A percentile compares a stretch with the other conserved stretches of the same genome.
These are phyloP conservation scores for Persicaria tinctoria DNA, from an alignment of 148 eudicot genomes.

Conservation along the genomic window DNA sequence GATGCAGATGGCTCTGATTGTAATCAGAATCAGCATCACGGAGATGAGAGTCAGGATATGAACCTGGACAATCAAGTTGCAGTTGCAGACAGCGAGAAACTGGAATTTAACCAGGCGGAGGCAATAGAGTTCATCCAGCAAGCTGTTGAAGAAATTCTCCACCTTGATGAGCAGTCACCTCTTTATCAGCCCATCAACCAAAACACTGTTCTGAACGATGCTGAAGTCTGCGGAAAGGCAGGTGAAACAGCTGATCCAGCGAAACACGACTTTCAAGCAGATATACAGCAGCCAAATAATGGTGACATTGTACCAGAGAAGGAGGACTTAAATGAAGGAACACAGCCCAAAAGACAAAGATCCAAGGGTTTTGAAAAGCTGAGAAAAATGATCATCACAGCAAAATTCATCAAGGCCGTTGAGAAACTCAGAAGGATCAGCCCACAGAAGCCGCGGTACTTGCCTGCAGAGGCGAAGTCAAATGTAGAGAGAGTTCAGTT, in stretches of 20 bases:
- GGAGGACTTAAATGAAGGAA: neutral
- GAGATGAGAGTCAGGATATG: slow-evolving; percentile 5
- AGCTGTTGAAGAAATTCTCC: slow-evolving; percentile 14
- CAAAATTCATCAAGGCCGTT: neutral
- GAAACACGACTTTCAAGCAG: neutral
- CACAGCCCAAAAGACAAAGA: neutral
- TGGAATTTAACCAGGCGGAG: slow-evolving; percentile 11
- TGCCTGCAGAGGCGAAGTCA: slow-evolving; percentile 12
- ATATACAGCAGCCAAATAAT: neutral
- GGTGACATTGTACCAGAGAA: neutral
- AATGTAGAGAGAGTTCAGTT: slow-evolving; percentile 29
- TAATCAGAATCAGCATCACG: neutral
- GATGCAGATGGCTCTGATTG: neutral
- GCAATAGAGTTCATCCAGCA: slow-evolving; percentile 5
- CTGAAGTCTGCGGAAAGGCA: neutral
- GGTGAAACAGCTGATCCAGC: slow-evolving; percentile 4
- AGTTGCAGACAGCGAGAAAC: neutral
- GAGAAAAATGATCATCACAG: slow-evolving; percentile 13
- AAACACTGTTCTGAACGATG: neutral
- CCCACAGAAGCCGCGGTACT: slow-evolving; percentile 14
- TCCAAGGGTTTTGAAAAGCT: slow-evolving; percentile 12
- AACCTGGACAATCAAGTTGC: slow-evolving; percentile 2
- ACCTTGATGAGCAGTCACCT: slow-evolving; percentile 9
- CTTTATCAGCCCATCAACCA: neutral
- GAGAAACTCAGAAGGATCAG: slow-evolving; percentile 20